These are phyloP conservation scores for Syncephalastrum racemosum DNA, from an alignment of 371 early-diverging fungal genomes.

Conservation along the genomic window DNA sequence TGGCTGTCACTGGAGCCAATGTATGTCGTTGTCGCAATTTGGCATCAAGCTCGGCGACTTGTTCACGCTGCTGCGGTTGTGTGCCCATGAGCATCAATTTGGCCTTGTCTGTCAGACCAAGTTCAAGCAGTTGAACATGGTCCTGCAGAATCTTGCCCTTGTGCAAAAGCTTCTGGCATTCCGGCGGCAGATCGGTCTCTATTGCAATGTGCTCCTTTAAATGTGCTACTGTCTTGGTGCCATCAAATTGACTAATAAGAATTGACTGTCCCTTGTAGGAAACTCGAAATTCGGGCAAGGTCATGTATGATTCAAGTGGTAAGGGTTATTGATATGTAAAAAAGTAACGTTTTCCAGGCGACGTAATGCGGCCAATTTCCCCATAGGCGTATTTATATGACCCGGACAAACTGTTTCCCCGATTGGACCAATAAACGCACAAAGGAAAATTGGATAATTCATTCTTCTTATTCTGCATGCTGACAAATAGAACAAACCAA, in stretches of 20 bases:
- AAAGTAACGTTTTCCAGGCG: too few relatives aligned
- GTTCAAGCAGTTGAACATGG: slow-evolving; percentile 11
- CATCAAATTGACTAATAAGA: slow-evolving; percentile 20
- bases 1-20: neutral
- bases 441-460: neutral
- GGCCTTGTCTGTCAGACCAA: slow-evolving; percentile 20
- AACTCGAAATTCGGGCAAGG: slow-evolving; percentile 31
- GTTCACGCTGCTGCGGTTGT: slow-evolving; percentile 42
- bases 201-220: slow-evolving; percentile 38
- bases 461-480: neutral
- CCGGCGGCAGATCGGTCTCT: slow-evolving; percentile 36
- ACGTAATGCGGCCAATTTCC: too few relatives aligned
- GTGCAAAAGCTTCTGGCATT: slow-evolving; percentile 50
- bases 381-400: too few relatives aligned
- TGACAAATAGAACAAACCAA: neutral
- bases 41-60: slow-evolving; percentile 38
- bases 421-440: neutral
- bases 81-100: slow-evolving; percentile 62
- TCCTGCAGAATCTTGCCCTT: slow-evolving; percentile 50
- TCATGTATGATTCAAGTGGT: too few relatives aligned
- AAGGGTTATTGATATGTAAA: too few relatives aligned
- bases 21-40: slow-evolving; percentile 14
- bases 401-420: too few relatives aligned
- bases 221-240: slow-evolving; percentile 25
- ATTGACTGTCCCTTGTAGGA: slow-evolving; percentile 41